phyloP scores from a whole-genome alignment of 1,139 yeast species.

The Eremothecium cymbalariae region DNA sequence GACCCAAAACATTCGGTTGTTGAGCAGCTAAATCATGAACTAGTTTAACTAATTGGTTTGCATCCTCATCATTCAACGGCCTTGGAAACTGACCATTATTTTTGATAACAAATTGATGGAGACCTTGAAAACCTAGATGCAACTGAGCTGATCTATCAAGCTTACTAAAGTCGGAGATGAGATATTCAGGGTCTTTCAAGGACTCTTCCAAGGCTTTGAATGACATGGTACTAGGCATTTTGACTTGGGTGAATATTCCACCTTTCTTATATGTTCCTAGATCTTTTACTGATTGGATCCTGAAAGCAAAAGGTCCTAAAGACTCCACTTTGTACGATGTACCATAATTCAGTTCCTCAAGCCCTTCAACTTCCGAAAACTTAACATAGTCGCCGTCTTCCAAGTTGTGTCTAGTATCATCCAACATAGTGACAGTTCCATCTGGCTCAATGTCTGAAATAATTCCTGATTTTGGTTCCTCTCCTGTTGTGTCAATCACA shows the following conservation, averaged over 20 bases:
- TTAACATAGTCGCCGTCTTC: conserved; percentile 88
- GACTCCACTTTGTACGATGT: conserved; percentile 69
- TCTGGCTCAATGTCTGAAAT: conserved; percentile 81
- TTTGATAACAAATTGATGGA: conserved; percentile 60
- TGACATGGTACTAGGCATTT: conserved; percentile 58
- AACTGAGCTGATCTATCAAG: conserved; percentile 85
- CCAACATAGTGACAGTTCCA: conserved; percentile 88
- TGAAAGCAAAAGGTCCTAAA: conserved; percentile 88
- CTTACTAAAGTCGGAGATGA: conserved; percentile 84
- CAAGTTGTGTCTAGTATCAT: conserved; percentile 85
- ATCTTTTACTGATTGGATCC: conserved; percentile 45
- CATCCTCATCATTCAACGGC: conserved; percentile 70
- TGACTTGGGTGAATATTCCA: conserved; percentile 88
- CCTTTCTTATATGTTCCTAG: conserved; percentile 69
- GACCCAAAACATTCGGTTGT: conserved; percentile 50
- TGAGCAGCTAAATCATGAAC: conserved; percentile 54
- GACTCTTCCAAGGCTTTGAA: conserved; percentile 63
- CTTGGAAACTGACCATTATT: conserved; percentile 64
- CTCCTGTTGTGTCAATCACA: conserved; percentile 81
- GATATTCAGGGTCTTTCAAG: conserved; percentile 66
- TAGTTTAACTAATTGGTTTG: conserved; percentile 53
- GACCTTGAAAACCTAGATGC: conserved; percentile 87
- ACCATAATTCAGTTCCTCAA: conserved; percentile 57
- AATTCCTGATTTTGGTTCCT: conserved; percentile 81
- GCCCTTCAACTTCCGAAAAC: conserved; percentile 79